phyloP scores from a whole-genome alignment of 352 stramenopile species.

The Phytophthora litchii region DNA sequence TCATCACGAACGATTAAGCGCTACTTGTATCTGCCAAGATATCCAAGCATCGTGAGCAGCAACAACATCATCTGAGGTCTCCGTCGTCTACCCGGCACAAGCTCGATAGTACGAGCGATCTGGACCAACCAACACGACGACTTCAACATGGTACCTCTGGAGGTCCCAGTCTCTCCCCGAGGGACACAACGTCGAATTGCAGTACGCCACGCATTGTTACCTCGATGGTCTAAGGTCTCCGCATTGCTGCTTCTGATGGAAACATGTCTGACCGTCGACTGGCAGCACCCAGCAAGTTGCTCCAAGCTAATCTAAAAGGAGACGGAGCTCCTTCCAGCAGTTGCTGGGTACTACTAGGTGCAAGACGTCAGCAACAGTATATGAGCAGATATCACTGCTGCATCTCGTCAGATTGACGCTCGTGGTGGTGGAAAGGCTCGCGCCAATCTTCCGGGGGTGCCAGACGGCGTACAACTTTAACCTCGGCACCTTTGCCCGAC shows the following conservation, averaged over 20 bases:
- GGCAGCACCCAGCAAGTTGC: background rate
- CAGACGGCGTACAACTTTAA: background rate
- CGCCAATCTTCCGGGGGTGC: conserved; percentile 17
- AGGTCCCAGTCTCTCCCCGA: background rate
- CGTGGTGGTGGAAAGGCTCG: conserved; percentile 9
- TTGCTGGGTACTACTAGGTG: no score
- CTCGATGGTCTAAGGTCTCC: background rate
- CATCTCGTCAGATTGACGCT: conserved; percentile 15
- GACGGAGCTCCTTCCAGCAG: background rate
- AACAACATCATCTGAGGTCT: background rate
- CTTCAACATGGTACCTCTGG: conserved; percentile 15
- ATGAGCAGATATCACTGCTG: background rate
- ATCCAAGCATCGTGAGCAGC: background rate
- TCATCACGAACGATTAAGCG: no score
- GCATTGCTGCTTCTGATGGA: background rate
- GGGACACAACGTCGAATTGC: conserved; percentile 13
- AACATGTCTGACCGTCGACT: background rate
- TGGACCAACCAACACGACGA: background rate
- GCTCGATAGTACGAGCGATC: background rate
- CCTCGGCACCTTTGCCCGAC: conserved; percentile 12
- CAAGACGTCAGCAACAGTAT: no score
- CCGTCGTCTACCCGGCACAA: background rate
- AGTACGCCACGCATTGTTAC: conserved; percentile 8
- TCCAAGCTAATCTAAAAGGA: conserved; percentile 8
- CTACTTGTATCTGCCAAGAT: background rate